A percentile compares a stretch with the other conserved stretches of the same genome.
phyloP scores from a whole-genome alignment of 306 rosid genomes.

The Prunus mume region DNA sequence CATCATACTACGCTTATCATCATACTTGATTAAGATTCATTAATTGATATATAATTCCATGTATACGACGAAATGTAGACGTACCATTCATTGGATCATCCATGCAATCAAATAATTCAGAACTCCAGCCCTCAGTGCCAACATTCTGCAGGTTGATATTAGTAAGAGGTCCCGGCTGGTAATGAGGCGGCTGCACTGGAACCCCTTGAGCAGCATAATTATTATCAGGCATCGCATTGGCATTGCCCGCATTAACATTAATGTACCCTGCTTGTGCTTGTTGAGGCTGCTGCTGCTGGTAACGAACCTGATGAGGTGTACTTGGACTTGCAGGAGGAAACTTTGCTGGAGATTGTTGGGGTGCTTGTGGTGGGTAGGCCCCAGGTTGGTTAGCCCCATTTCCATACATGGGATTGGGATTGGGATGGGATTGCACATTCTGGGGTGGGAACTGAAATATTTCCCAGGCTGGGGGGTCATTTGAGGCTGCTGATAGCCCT shows the following conservation, averaged over 20 bases:
- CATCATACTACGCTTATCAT: background rate
- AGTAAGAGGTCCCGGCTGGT: background rate
- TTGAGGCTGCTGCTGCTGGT: background rate
- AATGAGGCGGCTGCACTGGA: background rate
- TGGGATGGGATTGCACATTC: background rate
- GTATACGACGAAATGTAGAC: no score
- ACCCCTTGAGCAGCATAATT: slow-evolving; percentile 4
- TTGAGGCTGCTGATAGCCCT: background rate
- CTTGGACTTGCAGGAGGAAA: background rate
- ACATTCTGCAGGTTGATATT: background rate
- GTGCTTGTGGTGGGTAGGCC: background rate
- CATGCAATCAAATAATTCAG: slow-evolving; percentile 30
- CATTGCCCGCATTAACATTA: background rate
- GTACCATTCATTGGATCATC: slow-evolving; percentile 30
- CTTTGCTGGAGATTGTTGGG: background rate
- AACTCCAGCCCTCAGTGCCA: slow-evolving; percentile 15
- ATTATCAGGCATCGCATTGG: background rate
- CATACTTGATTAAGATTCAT: background rate
- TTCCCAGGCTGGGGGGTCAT: background rate
- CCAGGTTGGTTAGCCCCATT: background rate
- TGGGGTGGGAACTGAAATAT: slow-evolving; percentile 13
- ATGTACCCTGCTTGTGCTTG: background rate
- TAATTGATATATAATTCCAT: no score
- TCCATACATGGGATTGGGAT: background rate
- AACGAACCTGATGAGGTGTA: background rate